Base-by-base conservation (phyloP, 164 flowering plant species). In the Umbellularia californica region DNA sequence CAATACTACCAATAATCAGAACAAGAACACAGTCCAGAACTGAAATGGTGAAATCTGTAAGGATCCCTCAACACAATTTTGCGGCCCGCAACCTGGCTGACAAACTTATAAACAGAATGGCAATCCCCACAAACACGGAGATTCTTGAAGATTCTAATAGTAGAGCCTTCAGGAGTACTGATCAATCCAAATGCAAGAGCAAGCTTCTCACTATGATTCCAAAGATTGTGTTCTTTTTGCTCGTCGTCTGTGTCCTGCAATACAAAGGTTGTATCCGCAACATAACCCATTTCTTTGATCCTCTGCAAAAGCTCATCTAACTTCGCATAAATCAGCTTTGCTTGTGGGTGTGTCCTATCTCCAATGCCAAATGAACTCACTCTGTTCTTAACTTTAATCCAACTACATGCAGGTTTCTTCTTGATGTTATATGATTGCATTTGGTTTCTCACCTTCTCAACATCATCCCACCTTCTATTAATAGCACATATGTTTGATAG, bases 41-140 rank as follows among this genome's bases (percentile, higher is more conserved):
- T 77, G 74, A 93, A 93, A 81, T 88, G 93, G 76, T 92, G 97
- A 82, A 91, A 93, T 66, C 97, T 76, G 69, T 90, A 90, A 66
- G 93, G 87, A 80, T 93, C 97, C 71, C 97, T 87, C 77, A 92
- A 74, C 19, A 87, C 68, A 73, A 93, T 89, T 70, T 81, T 80
- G 50, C 89, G 71, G 47, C 80, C 64, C 2, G 82, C 77, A 58
- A 81, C 75, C 65, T 70, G 35, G 73, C 97, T 88, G 14, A 85
- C 87, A 66, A 84, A 81, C 84, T 90, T 90, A 79, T 79, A 91
- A 65, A 92, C 88, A 68, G 92, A 83, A 80, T 93, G 98, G 60
- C 97, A 93, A 76, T 92, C 98, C 11, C 90, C 90, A 65, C 98
- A 93, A 27, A 92, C 95, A n/a, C 97, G 91, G 58, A 93, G 93